Percentiles rank a stretch among this genome's conserved stretches.
phyloP scores from a whole-genome alignment of 208 protist species.

The Balamuthia mandrillaris region DNA sequence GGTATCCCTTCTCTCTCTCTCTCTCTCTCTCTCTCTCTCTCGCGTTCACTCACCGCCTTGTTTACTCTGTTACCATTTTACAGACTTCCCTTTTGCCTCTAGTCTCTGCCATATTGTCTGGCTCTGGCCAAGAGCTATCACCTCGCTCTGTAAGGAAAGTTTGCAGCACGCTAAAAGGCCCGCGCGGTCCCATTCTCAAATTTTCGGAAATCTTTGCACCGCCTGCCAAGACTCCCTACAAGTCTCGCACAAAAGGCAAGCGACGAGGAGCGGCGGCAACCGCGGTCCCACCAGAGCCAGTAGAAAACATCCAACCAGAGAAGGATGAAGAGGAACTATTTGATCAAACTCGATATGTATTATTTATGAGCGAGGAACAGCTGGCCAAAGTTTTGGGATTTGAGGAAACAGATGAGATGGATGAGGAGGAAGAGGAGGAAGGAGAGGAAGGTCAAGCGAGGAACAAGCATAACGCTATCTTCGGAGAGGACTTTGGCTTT shows the following conservation, averaged over 20 bases:
- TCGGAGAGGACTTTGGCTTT: too few species aligned
- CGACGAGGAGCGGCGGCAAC: too few species aligned
- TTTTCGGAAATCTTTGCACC: conserved; percentile 34
- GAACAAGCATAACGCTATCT: too few species aligned
- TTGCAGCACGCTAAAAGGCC: background rate
- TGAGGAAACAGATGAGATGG: too few species aligned
- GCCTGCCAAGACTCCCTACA: too few species aligned
- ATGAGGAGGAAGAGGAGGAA: too few species aligned
- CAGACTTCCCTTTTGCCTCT: background rate
- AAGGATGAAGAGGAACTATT: background rate
- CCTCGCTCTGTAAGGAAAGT: conserved; percentile 24
- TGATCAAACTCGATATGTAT: too few species aligned
- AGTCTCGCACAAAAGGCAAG: too few species aligned
- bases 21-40: background rate
- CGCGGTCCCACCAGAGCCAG: background rate
- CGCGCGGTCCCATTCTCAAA: conserved; percentile 27
- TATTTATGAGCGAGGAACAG: too few species aligned
- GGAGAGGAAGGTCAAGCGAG: too few species aligned
- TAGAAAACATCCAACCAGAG: background rate
- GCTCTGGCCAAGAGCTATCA: background rate
- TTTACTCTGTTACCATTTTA: background rate
- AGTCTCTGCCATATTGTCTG: background rate
- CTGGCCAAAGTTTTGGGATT: too few species aligned
- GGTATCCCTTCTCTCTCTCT: background rate
- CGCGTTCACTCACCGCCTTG: background rate